Conservation (phyloP, 78 protist species). For the Dictyostelium citrinum region DNA sequence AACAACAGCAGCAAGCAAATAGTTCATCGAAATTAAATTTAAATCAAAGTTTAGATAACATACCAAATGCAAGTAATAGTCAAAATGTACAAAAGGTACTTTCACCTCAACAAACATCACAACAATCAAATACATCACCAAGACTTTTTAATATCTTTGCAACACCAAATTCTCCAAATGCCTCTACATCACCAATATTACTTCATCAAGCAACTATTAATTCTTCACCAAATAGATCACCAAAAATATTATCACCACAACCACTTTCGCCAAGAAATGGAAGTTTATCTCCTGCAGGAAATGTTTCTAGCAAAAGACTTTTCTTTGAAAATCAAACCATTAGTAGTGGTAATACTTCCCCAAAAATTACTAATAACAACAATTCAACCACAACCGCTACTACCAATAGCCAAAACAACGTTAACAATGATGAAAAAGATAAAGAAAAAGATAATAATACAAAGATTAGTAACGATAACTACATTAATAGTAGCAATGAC, state of each 20-base stretch:
- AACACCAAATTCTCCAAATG: not conserved
- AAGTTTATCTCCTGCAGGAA: not conserved
- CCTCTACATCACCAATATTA: conserved; percentile 1
- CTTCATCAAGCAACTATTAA: not conserved
- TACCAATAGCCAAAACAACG: not conserved
- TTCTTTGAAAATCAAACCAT: conserved; percentile 15
- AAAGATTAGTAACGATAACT: not conserved
- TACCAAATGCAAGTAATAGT: not conserved
- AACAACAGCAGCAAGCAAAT: conserved; percentile 2
- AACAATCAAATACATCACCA: not conserved
- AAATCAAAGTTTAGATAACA: conserved; percentile 10
- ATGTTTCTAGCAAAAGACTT: conserved; percentile 8
- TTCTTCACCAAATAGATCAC: not conserved
- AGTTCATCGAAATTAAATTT: not conserved
- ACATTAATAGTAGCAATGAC: not conserved
- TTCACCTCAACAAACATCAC: not conserved
- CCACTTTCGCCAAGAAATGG: not conserved
- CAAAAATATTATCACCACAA: not conserved
- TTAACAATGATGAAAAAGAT: not conserved
- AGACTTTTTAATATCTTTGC: conserved; percentile 5
- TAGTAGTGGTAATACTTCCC: not conserved
- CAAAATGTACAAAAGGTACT: not conserved
- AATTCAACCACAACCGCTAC: not conserved
- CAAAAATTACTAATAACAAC: not conserved
- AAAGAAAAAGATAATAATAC: not conserved